A percentile compares a stretch with the other conserved stretches of the same genome.
These are phyloP conservation scores for Phaeosphaeriaceae sp. DNA, from an alignment of 2,329 filamentous ascomycete species.

Conservation along the genomic window DNA sequence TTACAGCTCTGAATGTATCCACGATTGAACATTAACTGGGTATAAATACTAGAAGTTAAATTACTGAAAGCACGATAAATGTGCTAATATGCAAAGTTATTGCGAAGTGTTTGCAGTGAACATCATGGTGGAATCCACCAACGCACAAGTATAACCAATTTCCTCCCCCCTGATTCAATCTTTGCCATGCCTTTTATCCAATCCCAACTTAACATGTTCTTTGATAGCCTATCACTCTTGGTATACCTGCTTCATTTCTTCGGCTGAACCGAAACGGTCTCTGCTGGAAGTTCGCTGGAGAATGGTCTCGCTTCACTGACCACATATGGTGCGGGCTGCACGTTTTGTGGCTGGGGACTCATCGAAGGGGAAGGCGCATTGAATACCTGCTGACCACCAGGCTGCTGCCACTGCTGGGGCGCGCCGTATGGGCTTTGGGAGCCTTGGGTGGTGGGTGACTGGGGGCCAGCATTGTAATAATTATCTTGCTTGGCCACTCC, in stretches of 20 bases:
- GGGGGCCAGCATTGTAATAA: slow-evolving; percentile 12
- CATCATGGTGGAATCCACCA: no score
- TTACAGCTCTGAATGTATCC: no score
- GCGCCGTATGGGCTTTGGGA: slow-evolving; percentile 16
- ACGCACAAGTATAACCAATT: no score
- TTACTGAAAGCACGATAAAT: no score
- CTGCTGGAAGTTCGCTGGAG: slow-evolving; percentile 21
- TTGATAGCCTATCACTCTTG: no score
- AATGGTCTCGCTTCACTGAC: slow-evolving; percentile 20
- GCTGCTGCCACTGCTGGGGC: slow-evolving; percentile 26
- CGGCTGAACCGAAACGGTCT: slow-evolving; percentile 4
- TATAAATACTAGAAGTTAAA: no score
- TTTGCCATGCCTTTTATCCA: no score
- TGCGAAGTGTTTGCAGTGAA: no score
- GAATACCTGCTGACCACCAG: slow-evolving; percentile 19
- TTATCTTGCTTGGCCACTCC: slow-evolving; percentile 27
- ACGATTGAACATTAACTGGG: no score
- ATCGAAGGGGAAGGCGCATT: slow-evolving; percentile 13
- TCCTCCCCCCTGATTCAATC: no score
- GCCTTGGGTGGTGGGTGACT: slow-evolving; percentile 18
- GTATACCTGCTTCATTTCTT: background rate
- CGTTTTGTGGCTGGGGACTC: slow-evolving; percentile 19
- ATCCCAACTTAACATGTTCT: no score
- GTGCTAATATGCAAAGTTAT: no score
- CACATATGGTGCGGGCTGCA: slow-evolving; percentile 9